Base-by-base conservation (phyloP, 768 basidiomycete species). In the Daedaleopsis sinensis region DNA sequence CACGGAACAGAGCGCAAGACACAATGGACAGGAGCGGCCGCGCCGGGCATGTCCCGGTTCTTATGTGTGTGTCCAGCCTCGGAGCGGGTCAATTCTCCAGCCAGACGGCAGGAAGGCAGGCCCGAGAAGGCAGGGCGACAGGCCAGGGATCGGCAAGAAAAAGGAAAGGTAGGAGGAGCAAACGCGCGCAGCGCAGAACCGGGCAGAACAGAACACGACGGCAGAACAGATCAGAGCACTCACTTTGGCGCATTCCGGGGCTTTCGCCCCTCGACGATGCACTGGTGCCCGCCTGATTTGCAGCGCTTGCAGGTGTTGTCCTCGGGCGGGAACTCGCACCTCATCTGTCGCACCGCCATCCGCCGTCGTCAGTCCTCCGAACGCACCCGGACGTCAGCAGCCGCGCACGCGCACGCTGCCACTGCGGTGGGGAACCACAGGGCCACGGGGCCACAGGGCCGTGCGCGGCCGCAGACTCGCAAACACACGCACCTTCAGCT, bases 261-360 rank as follows among this genome's bases (percentile, higher is more conserved):
- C 76, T 91, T 92, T 62, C 91, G 82, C 52, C 91, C 91, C 74
- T 93, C 91, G 42, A 93, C 91, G 65, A 93, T 86, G 72, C 92
- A 94, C 46, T 85, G 80, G 74, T 92, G 89, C 1, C 89, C 87
- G 53, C 86, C 84, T 27, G 81, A 67, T 67, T 84, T 87, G 74
- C 92, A 94, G 51, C 92, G 84, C 69, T 82, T 87, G 76, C 92
- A 94, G n/a, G 88, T 86, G 68, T 84, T 86, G 56, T 89, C 85
- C 61, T 84, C 79, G 65, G 78, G 79, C 42, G 88, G 88, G 71
- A 93, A 93, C 66, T 87, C 88, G 75, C 92, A 94, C 80, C 89
- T 93, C 92, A 94, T 94, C 89, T 93, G 64, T 62, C 61, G 61
- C 62, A 64, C 58, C 58, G 62, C 62, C 57, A 59, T 60, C 37